phyloP scores from a whole-genome alignment of 768 basidiomycete species.

The Tulasnella sp. region DNA sequence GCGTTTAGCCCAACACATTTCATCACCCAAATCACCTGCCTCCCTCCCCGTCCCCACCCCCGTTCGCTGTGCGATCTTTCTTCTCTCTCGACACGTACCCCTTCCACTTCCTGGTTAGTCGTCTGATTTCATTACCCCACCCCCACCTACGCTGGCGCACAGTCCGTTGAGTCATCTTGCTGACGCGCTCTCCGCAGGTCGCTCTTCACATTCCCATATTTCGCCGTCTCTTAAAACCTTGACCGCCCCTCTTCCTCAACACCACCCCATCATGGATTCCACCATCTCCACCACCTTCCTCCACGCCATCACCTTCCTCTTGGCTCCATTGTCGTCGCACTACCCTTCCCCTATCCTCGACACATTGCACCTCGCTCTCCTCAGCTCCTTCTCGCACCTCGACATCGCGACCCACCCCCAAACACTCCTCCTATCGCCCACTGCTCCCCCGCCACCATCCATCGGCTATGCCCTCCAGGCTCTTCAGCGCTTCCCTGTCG shows the following conservation, averaged over 20 bases:
- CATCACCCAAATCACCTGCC: neutral
- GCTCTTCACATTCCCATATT: constrained; percentile 18
- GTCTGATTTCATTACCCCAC: neutral
- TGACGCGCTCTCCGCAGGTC: constrained; percentile 8
- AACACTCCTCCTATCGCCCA: constrained; percentile 23
- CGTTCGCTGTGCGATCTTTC: constrained; percentile 19
- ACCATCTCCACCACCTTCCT: constrained; percentile 28
- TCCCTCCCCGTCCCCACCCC: neutral
- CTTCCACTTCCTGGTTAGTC: neutral
- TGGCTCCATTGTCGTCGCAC: constrained; percentile 18
- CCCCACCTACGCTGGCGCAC: neutral
- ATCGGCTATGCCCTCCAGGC: constrained; percentile 11
- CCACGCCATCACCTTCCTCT: constrained; percentile 30
- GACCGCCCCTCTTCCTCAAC: neutral
- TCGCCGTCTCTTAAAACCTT: constrained; percentile 1
- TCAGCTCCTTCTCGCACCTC: constrained; percentile 30
- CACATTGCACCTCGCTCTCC: constrained; percentile 31
- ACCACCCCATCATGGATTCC: constrained; percentile 24
- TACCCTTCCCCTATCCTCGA: constrained; percentile 28
- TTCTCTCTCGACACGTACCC: neutral
- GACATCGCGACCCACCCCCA: constrained; percentile 13
- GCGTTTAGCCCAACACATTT: constrained; percentile 1
- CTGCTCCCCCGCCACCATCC: constrained; percentile 14
- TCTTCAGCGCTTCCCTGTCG: neutral
- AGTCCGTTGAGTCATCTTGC: neutral